Evolutionary conservation across 2,329 filamentous ascomycete genomes (phyloP).

Genomic region (Fusarium continuum): DNA sequence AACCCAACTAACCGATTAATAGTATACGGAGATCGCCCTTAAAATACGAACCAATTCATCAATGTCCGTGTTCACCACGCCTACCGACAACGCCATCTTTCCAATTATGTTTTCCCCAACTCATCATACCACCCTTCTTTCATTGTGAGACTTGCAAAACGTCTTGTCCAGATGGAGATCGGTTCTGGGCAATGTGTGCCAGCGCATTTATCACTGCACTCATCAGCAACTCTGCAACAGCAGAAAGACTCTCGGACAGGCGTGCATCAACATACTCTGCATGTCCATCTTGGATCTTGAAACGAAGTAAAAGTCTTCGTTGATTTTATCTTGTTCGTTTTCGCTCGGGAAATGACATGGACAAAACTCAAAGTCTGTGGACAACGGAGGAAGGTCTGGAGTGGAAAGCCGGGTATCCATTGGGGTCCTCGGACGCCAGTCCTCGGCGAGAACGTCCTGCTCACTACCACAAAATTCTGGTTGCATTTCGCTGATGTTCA

Average conservation of each 20-base stretch:
- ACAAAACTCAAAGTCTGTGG: conserved; percentile 40
- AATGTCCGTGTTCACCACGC: neutral
- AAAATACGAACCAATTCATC: neutral
- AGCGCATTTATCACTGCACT: conserved; percentile 30
- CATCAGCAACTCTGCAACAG: conserved; percentile 12
- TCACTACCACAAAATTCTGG: neutral
- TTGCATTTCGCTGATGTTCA: neutral
- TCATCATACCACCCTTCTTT: neutral
- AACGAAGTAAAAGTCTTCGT: conserved; percentile 35
- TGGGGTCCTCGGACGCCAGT: conserved; percentile 30
- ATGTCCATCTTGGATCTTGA: conserved; percentile 38
- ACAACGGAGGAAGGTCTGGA: conserved; percentile 36
- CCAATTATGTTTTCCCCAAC: neutral
- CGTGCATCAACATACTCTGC: conserved; percentile 31
- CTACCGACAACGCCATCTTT: neutral
- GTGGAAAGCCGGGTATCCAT: conserved; percentile 32
- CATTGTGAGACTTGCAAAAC: neutral
- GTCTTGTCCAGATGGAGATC: neutral
- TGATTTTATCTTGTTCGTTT: conserved; percentile 29
- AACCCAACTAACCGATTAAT: neutral
- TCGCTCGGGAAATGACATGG: conserved; percentile 16
- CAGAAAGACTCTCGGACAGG: neutral
- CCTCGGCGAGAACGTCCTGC: neutral
- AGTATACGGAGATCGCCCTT: no score
- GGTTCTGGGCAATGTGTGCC: conserved; percentile 28